Conservation (phyloP, 257 asterid species). For the Datura wrightii region DNA sequence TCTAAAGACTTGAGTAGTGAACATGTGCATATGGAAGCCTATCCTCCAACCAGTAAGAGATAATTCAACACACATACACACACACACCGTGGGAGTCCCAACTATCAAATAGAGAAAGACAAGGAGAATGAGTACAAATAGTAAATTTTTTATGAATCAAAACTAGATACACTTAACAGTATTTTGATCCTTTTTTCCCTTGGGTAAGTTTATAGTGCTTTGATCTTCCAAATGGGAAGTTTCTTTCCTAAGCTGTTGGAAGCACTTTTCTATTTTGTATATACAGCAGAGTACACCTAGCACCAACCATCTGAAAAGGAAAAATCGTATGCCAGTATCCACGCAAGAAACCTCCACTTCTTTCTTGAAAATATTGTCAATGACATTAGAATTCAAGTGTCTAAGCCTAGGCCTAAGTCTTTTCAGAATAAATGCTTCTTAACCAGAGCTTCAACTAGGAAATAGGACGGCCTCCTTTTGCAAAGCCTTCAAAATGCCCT, state of each 20-base stretch:
- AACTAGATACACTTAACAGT: neutral
- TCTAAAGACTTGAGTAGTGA: neutral
- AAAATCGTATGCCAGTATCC: slow-evolving; percentile 11
- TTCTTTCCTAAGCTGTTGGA: neutral
- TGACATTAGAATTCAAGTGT: neutral
- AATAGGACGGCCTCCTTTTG: slow-evolving; percentile 11
- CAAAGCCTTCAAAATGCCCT: neutral
- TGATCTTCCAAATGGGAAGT: neutral
- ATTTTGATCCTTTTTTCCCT: neutral
- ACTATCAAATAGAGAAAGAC: too few species aligned
- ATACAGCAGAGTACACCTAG: neutral
- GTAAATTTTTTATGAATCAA: neutral
- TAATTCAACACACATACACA: neutral
- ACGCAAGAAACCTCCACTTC: slow-evolving; percentile 2
- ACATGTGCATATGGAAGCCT: neutral
- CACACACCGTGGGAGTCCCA: too few species aligned
- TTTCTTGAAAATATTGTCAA: slow-evolving; percentile 4
- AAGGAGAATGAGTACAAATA: neutral
- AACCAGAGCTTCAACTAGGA: slow-evolving; percentile 15
- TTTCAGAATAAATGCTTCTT: neutral
- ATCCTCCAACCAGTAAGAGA: slow-evolving; percentile 12
- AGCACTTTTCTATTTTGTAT: neutral
- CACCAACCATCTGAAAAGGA: slow-evolving; percentile 17
- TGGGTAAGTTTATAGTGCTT: neutral
- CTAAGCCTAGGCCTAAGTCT: neutral